A percentile compares a stretch with the other conserved stretches of the same genome.
These are phyloP conservation scores for Symbiodinium natans DNA, from an alignment of 73 alveolate species.

Conservation along the genomic window DNA sequence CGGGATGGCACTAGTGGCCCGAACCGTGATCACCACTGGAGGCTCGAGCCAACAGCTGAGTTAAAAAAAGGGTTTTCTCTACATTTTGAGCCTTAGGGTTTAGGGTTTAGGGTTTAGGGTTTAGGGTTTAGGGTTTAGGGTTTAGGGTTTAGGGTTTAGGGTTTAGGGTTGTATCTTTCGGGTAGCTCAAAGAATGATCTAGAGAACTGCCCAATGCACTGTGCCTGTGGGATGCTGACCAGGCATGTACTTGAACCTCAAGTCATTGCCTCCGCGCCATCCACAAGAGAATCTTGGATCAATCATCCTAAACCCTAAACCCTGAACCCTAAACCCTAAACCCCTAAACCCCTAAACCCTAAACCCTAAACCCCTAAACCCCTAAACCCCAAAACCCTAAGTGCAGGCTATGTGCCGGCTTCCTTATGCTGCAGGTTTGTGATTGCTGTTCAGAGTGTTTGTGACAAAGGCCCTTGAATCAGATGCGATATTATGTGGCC, in stretches of 20 bases:
- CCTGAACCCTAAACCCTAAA: too few relatives aligned
- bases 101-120: too few relatives aligned
- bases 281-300: conserved; percentile 16
- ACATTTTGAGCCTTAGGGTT: too few relatives aligned
- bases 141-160: too few relatives aligned
- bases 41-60: background rate
- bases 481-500: conserved; percentile 38
- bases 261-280: conserved; percentile 38
- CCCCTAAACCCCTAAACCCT: too few relatives aligned
- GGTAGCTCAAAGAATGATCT: background rate
- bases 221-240: background rate
- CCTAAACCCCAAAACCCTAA: too few relatives aligned
- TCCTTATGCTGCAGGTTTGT: too few relatives aligned
- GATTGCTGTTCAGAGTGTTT: background rate
- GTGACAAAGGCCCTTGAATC: conserved; percentile 42
- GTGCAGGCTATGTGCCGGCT: too few relatives aligned
- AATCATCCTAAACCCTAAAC: too few relatives aligned
- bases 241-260: conserved; percentile 41
- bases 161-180: background rate
- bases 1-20: background rate
- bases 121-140: too few relatives aligned
- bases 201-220: background rate
- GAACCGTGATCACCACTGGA: conserved; percentile 20
- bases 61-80: too few relatives aligned
- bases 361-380: too few relatives aligned